A percentile compares a stretch with the other conserved stretches of the same genome.
Evolutionary conservation across 164 flowering plant genomes (phyloP).

Genomic region (Aristolochia californica): DNA sequence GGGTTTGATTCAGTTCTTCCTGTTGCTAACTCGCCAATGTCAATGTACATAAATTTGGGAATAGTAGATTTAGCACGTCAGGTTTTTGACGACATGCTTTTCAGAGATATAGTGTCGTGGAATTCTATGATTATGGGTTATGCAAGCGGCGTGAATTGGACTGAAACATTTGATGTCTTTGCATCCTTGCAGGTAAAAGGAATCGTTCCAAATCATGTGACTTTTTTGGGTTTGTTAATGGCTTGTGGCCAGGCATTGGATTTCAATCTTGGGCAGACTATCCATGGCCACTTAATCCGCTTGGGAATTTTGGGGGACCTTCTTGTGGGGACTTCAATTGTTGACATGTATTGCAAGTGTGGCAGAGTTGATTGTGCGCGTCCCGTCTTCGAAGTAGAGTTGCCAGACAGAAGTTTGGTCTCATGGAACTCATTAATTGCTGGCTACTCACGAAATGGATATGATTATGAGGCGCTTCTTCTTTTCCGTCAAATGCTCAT

Average conservation of each 20-base stretch:
- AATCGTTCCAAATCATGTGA: slow-evolving; percentile 20
- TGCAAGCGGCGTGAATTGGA: slow-evolving; percentile 20
- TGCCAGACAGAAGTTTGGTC: too few species aligned
- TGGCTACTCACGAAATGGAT: too few species aligned
- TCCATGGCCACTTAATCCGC: too few species aligned
- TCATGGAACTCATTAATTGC: too few species aligned
- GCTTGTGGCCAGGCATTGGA: too few species aligned
- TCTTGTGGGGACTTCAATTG: slow-evolving; percentile 23
- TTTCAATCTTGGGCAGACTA: too few species aligned
- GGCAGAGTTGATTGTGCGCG: slow-evolving; percentile 22
- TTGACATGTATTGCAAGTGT: slow-evolving; percentile 32
- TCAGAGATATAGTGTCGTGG: too few species aligned
- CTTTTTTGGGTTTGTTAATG: too few species aligned
- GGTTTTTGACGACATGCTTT: slow-evolving; percentile 18
- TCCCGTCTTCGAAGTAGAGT: slow-evolving; percentile 20
- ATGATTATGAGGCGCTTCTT: slow-evolving; percentile 16
- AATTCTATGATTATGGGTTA: too few species aligned
- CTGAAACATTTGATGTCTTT: slow-evolving; percentile 20
- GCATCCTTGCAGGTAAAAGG: slow-evolving; percentile 14
- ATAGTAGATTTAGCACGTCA: slow-evolving; percentile 19
- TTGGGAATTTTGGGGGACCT: too few species aligned
- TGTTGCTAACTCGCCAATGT: slow-evolving; percentile 23
- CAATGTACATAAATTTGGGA: slow-evolving; percentile 26
- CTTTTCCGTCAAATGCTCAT: slow-evolving; percentile 18
- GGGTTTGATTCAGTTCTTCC: slow-evolving; percentile 10